phyloP scores from a whole-genome alignment of 2,329 filamentous ascomycete genomes.

The Hymenoscyphus fructigenus region DNA sequence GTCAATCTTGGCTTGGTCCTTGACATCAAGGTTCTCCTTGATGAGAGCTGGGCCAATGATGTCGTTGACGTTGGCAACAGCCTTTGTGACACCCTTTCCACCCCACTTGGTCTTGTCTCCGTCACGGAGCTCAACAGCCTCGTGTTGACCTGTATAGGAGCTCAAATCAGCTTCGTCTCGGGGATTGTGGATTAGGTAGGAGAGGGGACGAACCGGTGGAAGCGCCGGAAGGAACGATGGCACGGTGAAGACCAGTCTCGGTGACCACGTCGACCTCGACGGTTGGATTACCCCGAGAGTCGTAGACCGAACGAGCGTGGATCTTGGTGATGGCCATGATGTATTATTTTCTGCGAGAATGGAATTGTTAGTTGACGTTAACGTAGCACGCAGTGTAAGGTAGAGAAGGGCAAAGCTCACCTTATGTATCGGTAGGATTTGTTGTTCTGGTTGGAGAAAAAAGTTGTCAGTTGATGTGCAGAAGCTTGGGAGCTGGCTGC shows the following conservation, averaged over 20 bases:
- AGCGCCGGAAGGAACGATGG: constrained; percentile 94
- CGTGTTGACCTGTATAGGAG: constrained; percentile 68
- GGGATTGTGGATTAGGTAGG: constrained; percentile 23
- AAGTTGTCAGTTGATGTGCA: constrained; percentile 27
- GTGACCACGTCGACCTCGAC: constrained; percentile 98
- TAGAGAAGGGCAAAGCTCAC: constrained; percentile 8
- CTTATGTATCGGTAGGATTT: constrained; percentile 21
- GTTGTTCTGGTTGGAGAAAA: constrained; percentile 13
- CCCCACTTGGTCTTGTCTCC: constrained; percentile 84
- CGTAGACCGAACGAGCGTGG: constrained; percentile 93
- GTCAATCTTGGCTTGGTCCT: constrained; percentile 82
- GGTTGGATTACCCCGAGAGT: constrained; percentile 97
- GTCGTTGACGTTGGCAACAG: constrained; percentile 82
- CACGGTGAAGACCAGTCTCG: constrained; percentile 93
- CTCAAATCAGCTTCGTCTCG: constrained; percentile 25
- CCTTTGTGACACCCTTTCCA: constrained; percentile 85
- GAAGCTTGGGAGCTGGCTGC: constrained; percentile 10
- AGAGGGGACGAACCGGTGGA: constrained; percentile 71
- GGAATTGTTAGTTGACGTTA: constrained; percentile 19
- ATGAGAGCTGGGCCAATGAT: constrained; percentile 78
- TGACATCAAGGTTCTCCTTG: constrained; percentile 79
- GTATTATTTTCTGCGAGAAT: constrained; percentile 32
- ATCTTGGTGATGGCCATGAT: constrained; percentile 90
- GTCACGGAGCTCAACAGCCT: constrained; percentile 88
- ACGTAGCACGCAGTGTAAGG: neutral